These are phyloP conservation scores for Geotrichum cucujoidarum DNA, from an alignment of 1,139 yeast species.

Conservation along the genomic window DNA sequence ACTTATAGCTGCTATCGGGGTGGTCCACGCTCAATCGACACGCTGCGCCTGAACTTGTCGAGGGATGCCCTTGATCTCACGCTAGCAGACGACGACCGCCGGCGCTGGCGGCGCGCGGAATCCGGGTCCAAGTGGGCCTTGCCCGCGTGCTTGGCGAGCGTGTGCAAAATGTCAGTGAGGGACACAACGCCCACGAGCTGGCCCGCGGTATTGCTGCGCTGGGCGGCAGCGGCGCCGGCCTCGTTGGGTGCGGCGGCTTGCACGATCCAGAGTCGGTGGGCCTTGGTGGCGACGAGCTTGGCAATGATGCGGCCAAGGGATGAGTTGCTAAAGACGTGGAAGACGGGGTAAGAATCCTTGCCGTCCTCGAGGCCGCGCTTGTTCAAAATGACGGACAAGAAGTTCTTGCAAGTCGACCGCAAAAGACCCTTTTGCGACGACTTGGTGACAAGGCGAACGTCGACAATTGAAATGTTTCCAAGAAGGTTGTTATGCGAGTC, in stretches of 20 bases:
- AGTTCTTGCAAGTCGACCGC: conserved; percentile 78
- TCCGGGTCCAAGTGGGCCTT: conserved; percentile 72
- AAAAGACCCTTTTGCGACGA: conserved; percentile 76
- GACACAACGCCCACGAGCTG: conserved; percentile 86
- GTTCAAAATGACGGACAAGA: conserved; percentile 77
- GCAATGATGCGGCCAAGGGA: conserved; percentile 88
- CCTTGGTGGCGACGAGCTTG: conserved; percentile 87
- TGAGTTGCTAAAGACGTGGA: conserved; percentile 77
- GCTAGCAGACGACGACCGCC: conserved; percentile 47
- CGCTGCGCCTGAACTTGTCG: conserved; percentile 23
- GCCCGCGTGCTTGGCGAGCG: conserved; percentile 67
- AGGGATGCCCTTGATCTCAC: conserved; percentile 27
- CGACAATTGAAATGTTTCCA: conserved; percentile 92
- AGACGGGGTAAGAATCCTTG: conserved; percentile 93
- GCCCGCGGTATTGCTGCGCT: conserved; percentile 54
- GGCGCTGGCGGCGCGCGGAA: conserved; percentile 80
- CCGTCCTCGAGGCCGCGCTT: conserved; percentile 91
- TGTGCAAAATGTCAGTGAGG: conserved; percentile 78
- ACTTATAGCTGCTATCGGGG: not conserved
- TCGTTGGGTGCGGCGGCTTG: conserved; percentile 39
- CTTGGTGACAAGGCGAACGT: conserved; percentile 79
- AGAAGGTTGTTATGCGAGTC: conserved; percentile 68
- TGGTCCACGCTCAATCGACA: conserved; percentile 20
- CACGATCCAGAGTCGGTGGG: conserved; percentile 92
- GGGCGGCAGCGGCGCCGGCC: conserved; percentile 2